Percentiles rank a stretch among this genome's conserved stretches.
Evolutionary conservation across 345 rosid genomes (phyloP).

Genomic region (Pseudoturritis turrita): DNA sequence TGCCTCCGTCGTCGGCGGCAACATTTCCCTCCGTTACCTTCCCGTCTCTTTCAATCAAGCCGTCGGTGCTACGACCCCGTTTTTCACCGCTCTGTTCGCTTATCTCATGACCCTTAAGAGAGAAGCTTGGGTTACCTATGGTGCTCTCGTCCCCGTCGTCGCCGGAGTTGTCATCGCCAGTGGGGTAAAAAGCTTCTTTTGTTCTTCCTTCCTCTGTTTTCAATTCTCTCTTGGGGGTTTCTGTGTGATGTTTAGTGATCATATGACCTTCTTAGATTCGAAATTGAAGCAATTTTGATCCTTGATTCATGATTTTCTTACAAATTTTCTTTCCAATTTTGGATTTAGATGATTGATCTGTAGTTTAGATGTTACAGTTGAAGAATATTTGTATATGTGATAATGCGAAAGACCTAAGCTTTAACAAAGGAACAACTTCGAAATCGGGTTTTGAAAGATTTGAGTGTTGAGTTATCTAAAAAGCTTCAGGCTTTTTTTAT

Average conservation of each 20-base stretch:
- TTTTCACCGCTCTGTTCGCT: slow-evolving; percentile 87
- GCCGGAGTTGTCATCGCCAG: slow-evolving; percentile 83
- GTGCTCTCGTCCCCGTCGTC: slow-evolving; percentile 84
- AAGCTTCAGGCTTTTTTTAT: slow-evolving; percentile 20
- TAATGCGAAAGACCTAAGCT: background rate
- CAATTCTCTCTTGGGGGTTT: background rate
- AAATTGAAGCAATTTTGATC: slow-evolving; percentile 6
- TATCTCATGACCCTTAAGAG: slow-evolving; percentile 72
- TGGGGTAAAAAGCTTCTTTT: slow-evolving; percentile 47
- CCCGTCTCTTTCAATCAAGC: slow-evolving; percentile 96
- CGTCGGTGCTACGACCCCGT: slow-evolving; percentile 93
- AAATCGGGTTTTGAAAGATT: background rate
- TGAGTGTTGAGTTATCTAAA: slow-evolving; percentile 4
- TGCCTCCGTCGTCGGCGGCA: slow-evolving; percentile 93
- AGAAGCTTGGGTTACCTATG: slow-evolving; percentile 89
- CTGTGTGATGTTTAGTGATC: background rate
- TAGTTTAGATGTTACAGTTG: background rate
- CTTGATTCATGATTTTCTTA: background rate
- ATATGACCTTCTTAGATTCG: slow-evolving; percentile 34
- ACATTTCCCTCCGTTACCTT: slow-evolving; percentile 75
- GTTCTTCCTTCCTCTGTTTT: slow-evolving; percentile 19
- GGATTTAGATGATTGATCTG: background rate
- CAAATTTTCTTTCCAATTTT: too few species aligned
- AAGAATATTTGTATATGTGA: background rate
- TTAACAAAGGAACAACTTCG: background rate